These are phyloP conservation scores for Cytospora piceicola DNA, from an alignment of 2,329 filamentous ascomycete genomes.

Conservation along the genomic window DNA sequence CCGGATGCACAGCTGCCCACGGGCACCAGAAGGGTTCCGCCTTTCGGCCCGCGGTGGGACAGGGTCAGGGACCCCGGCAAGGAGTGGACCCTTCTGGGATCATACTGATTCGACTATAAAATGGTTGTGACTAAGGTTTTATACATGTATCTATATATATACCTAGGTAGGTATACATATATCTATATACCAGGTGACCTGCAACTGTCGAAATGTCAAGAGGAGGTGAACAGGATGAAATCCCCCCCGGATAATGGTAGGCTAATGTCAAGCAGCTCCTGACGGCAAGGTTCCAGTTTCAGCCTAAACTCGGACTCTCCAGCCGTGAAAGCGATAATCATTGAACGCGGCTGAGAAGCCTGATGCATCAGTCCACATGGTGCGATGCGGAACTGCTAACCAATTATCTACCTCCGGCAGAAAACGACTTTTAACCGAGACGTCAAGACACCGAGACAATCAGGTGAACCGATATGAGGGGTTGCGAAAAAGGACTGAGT, in stretches of 20 bases:
- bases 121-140: too few relatives aligned
- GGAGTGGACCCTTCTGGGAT: not conserved
- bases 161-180: too few relatives aligned
- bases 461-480: conserved; percentile 10
- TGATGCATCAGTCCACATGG: too few relatives aligned
- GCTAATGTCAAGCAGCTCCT: not conserved
- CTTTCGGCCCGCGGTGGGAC: not conserved
- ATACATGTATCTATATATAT: too few relatives aligned
- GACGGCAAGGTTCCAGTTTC: not conserved
- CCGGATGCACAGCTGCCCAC: not conserved
- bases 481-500: conserved; percentile 1
- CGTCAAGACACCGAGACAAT: not conserved
- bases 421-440: too few relatives aligned
- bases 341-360: not conserved
- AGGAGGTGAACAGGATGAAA: too few relatives aligned
- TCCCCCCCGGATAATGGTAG: not conserved
- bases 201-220: too few relatives aligned
- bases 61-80: not conserved
- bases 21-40: not conserved
- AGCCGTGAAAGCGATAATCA: not conserved
- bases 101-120: too few relatives aligned
- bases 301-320: not conserved
- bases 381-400: not conserved
- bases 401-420: not conserved
- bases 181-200: too few relatives aligned